Base-by-base conservation (phyloP, 768 basidiomycete genomes). In the Pholiota molesta region DNA sequence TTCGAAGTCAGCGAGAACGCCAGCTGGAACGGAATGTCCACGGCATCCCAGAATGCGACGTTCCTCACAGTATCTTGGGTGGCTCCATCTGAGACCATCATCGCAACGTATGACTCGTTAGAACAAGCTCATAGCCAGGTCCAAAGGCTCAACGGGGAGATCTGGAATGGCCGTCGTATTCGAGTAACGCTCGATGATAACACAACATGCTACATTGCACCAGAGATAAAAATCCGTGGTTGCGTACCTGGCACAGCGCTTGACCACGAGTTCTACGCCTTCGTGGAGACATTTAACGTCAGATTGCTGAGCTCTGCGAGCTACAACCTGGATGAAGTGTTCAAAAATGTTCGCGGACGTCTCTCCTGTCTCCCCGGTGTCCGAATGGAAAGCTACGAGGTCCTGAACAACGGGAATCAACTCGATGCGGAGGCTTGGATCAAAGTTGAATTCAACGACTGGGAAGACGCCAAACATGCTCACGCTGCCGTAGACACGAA, bases 41-140 rank as follows among this genome's bases (percentile, higher is more conserved):
- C 67, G 19, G 72, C 73, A 2, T 64, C 64, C 5, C 72, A 71
- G 2, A 73, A 75, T 33, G 51, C 70, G 4, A 74, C 84, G 14
- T 73, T 77, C 37, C 66, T 88, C 52, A 79, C 77, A 0, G 76
- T 88, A 51, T 79, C 78, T 11, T 90, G 87, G 84, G 75, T 70
- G 5, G 71, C 73, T 0, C 85, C 86, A 2, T 82, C 80, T 17
- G 66, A 67, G 4, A 70, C 78, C 2, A 79, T 81, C 61, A 62
- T 82, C n/a, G 85, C 77, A 0, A 77, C 74, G 3, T 89, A 82
- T 63, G 5, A 55, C 7, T 70, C 72, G 5, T 64, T 74, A 57
- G 67, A 65, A 0, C 66, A 71, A 28, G 80, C 83, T 0, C 55
- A 66, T 23, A 64, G 60, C 23, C 81, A 79, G 64, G 77, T 74